Base-by-base conservation (phyloP, 495 filamentous ascomycete species). In the Sabuloglossum arenarium region DNA sequence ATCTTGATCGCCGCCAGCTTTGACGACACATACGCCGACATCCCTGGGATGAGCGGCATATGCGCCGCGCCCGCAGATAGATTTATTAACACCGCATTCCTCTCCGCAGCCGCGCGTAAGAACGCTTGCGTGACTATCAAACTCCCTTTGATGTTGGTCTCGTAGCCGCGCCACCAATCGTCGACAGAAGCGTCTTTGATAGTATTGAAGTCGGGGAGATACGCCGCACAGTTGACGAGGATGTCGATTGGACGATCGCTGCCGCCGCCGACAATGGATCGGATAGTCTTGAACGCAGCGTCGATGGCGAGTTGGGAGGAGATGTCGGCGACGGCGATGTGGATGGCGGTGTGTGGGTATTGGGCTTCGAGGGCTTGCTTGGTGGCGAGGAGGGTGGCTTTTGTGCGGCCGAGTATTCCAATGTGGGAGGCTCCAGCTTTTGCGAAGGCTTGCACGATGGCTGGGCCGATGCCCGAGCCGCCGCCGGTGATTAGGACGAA, bases 401-500 rank as follows among this genome's bases (percentile, higher is more conserved):
- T 12, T 6, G 65, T 64, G 1, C 69, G 67, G 16, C 64, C 64
- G 14, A 63, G 62, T 37, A 72, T 52, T 54, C 68, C 68, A 30
- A 72, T 59, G 24, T 61, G 59, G 0, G 61, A 55, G 0, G 69
- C 65, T 0, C 60, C 57, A 10, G 71, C 71, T 14, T 58, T 55
- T 12, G 69, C 60, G 53, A 73, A 72, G 30, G 56, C 58, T 27
- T 50, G 61, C 32, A 66, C 66, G 31, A 67, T 72, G 14, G 63
- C 61, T 10, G 61, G 57, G 27, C 71, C 71, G 45, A 73, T 71
- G 19, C 67, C 66, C 4, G 29, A 42, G 49, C 58, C 56, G 14
- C 47, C 61, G 54, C 23, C 76, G 6, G 75, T 76, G 28, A 80
- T 60, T 24, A 78, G 55, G 24, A 79, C 64, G 3, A 62, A 70